phyloP scores from a whole-genome alignment of 2,329 filamentous ascomycete species.

The Didymellaceae sp. region DNA sequence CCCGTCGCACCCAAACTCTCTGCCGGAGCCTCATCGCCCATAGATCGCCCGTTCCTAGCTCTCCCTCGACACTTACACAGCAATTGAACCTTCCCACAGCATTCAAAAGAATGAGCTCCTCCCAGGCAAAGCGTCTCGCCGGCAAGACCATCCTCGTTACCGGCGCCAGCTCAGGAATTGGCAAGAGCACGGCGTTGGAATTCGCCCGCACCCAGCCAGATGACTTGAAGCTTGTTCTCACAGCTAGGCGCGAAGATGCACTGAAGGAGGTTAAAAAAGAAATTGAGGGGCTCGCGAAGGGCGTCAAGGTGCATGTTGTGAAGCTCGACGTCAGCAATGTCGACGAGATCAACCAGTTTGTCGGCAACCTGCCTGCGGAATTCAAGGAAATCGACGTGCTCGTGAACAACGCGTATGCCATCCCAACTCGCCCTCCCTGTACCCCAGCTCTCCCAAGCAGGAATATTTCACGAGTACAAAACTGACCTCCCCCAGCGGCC shows the following conservation, averaged over 20 bases:
- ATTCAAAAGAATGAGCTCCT: constrained; percentile 65
- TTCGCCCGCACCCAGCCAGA: constrained; percentile 86
- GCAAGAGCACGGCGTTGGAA: constrained; percentile 81
- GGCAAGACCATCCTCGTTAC: constrained; percentile 94
- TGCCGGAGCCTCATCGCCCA: constrained; percentile 2
- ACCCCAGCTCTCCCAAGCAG: neutral
- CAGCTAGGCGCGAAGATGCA: constrained; percentile 82
- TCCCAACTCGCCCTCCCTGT: neutral
- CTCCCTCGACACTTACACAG: constrained; percentile 9
- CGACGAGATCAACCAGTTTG: constrained; percentile 74
- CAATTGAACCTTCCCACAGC: constrained; percentile 18
- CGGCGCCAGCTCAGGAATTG: constrained; percentile 92
- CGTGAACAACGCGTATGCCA: constrained; percentile 89
- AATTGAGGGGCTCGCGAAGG: constrained; percentile 74
- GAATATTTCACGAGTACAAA: neutral
- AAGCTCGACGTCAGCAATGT: constrained; percentile 87
- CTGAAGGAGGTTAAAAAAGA: constrained; percentile 77
- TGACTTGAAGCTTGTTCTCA: constrained; percentile 82
- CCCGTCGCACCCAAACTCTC: constrained; percentile 2
- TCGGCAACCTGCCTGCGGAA: constrained; percentile 75
- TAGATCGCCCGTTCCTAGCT: constrained; percentile 4
- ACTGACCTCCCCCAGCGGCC: constrained; percentile 63
- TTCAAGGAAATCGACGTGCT: constrained; percentile 86
- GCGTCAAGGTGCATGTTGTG: constrained; percentile 79
- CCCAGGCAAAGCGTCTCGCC: constrained; percentile 78